Conservation (phyloP, 768 basidiomycete species). For the Russula ochroleuca region DNA sequence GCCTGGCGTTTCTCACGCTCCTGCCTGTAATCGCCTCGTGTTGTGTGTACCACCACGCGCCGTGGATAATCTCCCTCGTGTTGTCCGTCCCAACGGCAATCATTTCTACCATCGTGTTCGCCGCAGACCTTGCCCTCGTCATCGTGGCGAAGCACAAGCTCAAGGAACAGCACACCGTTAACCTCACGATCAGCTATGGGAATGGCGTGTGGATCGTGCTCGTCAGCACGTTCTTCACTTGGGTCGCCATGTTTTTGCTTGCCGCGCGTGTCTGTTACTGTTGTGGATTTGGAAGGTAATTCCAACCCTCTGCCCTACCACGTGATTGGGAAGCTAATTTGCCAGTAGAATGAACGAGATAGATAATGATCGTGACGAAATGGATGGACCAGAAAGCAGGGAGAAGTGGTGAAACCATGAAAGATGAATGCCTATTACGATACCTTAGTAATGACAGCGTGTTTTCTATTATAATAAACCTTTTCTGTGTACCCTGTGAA, state of each 20-base stretch:
- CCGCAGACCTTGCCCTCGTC: conserved; percentile 59
- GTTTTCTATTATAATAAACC: background rate
- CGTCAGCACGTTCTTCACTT: conserved; percentile 49
- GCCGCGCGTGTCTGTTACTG: conserved; percentile 63
- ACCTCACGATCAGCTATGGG: conserved; percentile 53
- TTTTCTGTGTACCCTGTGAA: background rate
- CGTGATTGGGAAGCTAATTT: background rate
- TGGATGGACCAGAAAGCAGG: background rate
- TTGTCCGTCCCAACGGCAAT: conserved; percentile 54
- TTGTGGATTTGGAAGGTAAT: conserved; percentile 42
- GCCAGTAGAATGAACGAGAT: background rate
- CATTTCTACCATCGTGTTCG: conserved; percentile 52
- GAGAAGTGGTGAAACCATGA: background rate
- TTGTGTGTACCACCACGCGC: conserved; percentile 44
- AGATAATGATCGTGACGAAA: background rate
- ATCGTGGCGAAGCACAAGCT: conserved; percentile 48
- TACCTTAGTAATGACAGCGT: background rate
- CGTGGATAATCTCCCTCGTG: conserved; percentile 54
- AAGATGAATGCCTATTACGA: background rate
- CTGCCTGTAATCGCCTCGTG: conserved; percentile 33
- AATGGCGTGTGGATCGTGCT: conserved; percentile 73
- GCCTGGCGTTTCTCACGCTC: conserved; percentile 51
- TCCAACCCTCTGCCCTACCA: background rate
- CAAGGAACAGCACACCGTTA: conserved; percentile 36
- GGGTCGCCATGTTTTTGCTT: conserved; percentile 58